Percentiles rank a stretch among this genome's conserved stretches.
Evolutionary conservation across 2,329 filamentous ascomycete genomes (phyloP).

Genomic region (Alternaria panax): DNA sequence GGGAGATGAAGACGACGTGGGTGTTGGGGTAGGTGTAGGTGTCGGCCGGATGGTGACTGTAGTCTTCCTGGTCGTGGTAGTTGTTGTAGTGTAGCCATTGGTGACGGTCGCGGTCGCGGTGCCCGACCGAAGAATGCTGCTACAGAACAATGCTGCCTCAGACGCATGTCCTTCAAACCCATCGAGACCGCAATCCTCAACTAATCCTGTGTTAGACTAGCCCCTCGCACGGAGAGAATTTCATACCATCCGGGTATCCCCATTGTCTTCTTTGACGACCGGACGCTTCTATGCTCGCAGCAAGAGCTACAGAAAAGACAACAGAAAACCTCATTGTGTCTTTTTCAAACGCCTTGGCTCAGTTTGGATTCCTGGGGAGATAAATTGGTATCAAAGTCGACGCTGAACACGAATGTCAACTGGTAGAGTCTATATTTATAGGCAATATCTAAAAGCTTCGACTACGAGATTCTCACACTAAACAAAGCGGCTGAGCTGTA

Average conservation of each 20-base stretch:
- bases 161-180: conserved; percentile 42
- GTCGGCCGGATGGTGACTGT: conserved; percentile 34
- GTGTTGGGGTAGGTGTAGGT: conserved; percentile 13
- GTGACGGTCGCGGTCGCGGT: conserved; percentile 37
- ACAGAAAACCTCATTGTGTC: conserved; percentile 35
- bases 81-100: conserved; percentile 25
- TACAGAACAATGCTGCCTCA: conserved; percentile 41
- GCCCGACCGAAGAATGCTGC: conserved; percentile 37
- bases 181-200: conserved; percentile 37
- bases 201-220: conserved; percentile 18
- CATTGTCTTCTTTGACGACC: conserved; percentile 33
- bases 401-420: conserved; percentile 8
- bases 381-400: conserved; percentile 8
- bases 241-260: conserved; percentile 34
- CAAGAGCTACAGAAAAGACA: conserved; percentile 31
- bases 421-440: conserved; percentile 34
- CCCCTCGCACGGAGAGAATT: not conserved
- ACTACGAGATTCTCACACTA: not conserved
- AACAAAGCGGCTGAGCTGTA: conserved; percentile 17
- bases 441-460: conserved; percentile 8
- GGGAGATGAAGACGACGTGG: conserved; percentile 15
- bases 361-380: not conserved
- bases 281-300: conserved; percentile 30
- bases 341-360: conserved; percentile 4
- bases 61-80: conserved; percentile 31